Conservation (phyloP, 2,329 filamentous ascomycete species). For the Raffaelea arxii region DNA sequence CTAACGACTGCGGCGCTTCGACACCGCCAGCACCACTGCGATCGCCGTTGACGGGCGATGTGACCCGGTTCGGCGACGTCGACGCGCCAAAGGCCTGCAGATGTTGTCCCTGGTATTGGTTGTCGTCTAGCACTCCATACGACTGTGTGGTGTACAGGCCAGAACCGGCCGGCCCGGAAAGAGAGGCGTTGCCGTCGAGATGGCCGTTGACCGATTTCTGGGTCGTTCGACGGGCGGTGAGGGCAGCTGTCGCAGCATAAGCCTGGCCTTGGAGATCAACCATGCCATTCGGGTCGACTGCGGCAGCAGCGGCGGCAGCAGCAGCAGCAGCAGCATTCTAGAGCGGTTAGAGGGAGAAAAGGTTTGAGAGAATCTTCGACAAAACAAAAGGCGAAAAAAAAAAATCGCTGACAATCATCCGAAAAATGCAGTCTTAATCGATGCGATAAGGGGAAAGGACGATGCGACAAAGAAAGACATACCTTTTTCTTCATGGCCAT, state of each 20-base stretch:
- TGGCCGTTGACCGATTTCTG: constrained; percentile 65
- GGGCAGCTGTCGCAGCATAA: constrained; percentile 40
- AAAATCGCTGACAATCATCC: neutral
- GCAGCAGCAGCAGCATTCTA: constrained; percentile 11
- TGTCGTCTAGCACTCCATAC: constrained; percentile 68
- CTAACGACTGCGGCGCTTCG: constrained; percentile 68
- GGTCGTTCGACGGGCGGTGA: constrained; percentile 48
- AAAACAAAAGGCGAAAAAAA: neutral
- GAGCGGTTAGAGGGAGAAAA: neutral
- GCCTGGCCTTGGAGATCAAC: constrained; percentile 41
- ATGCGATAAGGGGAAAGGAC: neutral
- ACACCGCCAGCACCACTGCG: too few species aligned
- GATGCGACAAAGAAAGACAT: constrained; percentile 18
- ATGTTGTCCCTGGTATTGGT: constrained; percentile 52
- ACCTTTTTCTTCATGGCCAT: constrained; percentile 80
- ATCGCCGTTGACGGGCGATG: constrained; percentile 43
- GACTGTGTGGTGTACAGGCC: constrained; percentile 66
- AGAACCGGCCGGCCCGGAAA: constrained; percentile 68
- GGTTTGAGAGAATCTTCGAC: too few species aligned
- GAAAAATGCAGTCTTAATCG: neutral
- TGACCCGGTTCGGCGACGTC: constrained; percentile 41
- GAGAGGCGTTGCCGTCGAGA: constrained; percentile 66
- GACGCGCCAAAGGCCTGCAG: constrained; percentile 39
- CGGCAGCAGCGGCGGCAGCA: constrained; percentile 15
- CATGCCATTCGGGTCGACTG: constrained; percentile 47